Percentiles rank a stretch among this genome's conserved stretches.
Evolutionary conservation across 805 yeast genomes (phyloP).

Genomic region (Phaffomyces opuntiae): DNA sequence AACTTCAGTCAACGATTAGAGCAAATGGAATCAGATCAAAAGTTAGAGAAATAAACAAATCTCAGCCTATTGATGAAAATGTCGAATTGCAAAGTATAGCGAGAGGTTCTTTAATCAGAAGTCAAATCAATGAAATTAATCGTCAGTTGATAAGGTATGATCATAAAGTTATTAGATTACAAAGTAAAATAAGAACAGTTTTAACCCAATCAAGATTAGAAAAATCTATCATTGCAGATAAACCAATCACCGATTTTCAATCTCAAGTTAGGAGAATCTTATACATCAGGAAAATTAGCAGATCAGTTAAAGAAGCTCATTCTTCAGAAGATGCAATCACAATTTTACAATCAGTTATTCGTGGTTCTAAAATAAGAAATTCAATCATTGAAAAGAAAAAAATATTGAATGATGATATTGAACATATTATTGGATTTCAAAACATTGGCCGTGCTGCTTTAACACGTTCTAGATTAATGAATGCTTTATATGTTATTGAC

Average conservation of each 20-base stretch:
- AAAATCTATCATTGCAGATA: constrained; percentile 5
- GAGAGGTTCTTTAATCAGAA: constrained; percentile 34
- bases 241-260: constrained; percentile 28
- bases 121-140: constrained; percentile 9
- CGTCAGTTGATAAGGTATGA: constrained; percentile 13
- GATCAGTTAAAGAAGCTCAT: constrained; percentile 16
- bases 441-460: constrained; percentile 43
- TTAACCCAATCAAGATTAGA: background rate
- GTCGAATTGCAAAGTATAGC: constrained; percentile 33
- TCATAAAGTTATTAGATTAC: constrained; percentile 12
- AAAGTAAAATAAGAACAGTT: constrained; percentile 14
- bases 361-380: constrained; percentile 20
- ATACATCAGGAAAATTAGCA: constrained; percentile 16
- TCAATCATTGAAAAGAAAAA: background rate
- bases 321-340: constrained; percentile 23
- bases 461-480: constrained; percentile 22
- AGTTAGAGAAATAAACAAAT: constrained; percentile 1
- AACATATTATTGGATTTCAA: constrained; percentile 40
- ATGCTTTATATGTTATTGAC: constrained; percentile 20
- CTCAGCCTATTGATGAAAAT: constrained; percentile 6
- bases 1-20: constrained; percentile 31
- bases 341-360: constrained; percentile 34
- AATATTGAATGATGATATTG: background rate
- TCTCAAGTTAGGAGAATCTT: constrained; percentile 29
- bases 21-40: constrained; percentile 21